Evolutionary conservation across 2,329 filamentous ascomycete genomes (phyloP), one percentile per base, ranked within the genome.

Genomic region (Metarhizium guizhouense): DNA sequence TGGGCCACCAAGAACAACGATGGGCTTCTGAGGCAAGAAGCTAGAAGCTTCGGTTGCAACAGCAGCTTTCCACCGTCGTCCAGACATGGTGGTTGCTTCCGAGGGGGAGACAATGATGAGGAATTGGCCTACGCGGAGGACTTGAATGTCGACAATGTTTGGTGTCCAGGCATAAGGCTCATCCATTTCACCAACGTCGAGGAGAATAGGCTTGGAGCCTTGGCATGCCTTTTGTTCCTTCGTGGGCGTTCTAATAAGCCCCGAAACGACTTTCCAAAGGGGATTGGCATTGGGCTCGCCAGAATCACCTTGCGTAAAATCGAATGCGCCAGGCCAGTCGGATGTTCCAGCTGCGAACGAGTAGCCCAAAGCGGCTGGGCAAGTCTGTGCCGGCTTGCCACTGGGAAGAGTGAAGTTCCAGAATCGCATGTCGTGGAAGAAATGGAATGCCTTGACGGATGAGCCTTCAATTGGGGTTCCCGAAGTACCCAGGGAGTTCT

Each of bases 261-360:
- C 81, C 2, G 88, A 85, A 3, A 95, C 90, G 7, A 89, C 74
- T 29, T 77, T 76, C 93, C 93, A 96, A 4, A 96, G 72, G 0
- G 90, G 90, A 61, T 86, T 89, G 49, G 68, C 68, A 25, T 80
- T 81, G 45, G 90, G 86, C n/a, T 82, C 76, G 36, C 85, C 85
- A 0, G 84, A 82, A 60, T 88, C 82, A 61, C 91, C 92, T 67
- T 97, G 93, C 1, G 89, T 94, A 68, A 97, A 96, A 70, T 97
- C 93, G 64, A 96, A 95, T 0, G 84, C 85, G 0, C 93, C 93
- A 0, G 93, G 92, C 6, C 93, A 90, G 68, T 97, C 93, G 0
- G 90, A 89, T 0, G 93, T 97, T 11, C 93, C 93, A 1, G 89
- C 93, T 0, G 93, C 93, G 67, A 97, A 97, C 0, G 88, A 92